A percentile compares a stretch with the other conserved stretches of the same genome.
Evolutionary conservation across 306 rosid species (phyloP).

Genomic region (Lathyrus sativus): DNA sequence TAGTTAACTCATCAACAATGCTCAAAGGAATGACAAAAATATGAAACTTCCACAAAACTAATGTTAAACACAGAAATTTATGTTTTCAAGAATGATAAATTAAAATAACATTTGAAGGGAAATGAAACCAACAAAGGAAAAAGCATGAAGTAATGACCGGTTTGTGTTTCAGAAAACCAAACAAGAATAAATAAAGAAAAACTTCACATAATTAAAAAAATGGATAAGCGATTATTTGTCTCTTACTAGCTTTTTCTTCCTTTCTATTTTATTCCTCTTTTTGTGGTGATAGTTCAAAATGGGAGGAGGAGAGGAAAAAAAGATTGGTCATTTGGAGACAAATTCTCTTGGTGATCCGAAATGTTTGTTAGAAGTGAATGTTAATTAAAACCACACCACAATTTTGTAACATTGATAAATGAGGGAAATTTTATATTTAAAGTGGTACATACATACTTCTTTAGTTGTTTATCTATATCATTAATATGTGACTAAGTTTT

Average conservation of each 20-base stretch:
- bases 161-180: constrained; percentile 17
- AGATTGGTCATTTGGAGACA: not conserved
- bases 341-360: constrained; percentile 27
- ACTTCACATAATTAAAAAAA: constrained; percentile 2
- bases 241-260: constrained; percentile 19
- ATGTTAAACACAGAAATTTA: not conserved
- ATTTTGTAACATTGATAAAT: not conserved
- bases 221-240: constrained; percentile 6
- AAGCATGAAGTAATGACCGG: not conserved
- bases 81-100: not conserved
- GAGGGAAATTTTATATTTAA: not conserved
- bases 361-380: constrained; percentile 22
- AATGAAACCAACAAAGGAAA: not conserved
- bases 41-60: not conserved
- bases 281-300: constrained; percentile 5
- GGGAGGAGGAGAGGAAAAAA: constrained; percentile 25
- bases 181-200: constrained; percentile 25
- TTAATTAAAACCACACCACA: not conserved
- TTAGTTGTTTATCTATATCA: too few relatives aligned
- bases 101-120: not conserved
- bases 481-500: too few relatives aligned
- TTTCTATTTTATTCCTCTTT: constrained; percentile 5
- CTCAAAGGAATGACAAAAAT: not conserved
- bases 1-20: constrained; percentile 15
- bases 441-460: not conserved